Base-by-base conservation (phyloP, 2,329 filamentous ascomycete species). In the Paecilomyces fulvus region DNA sequence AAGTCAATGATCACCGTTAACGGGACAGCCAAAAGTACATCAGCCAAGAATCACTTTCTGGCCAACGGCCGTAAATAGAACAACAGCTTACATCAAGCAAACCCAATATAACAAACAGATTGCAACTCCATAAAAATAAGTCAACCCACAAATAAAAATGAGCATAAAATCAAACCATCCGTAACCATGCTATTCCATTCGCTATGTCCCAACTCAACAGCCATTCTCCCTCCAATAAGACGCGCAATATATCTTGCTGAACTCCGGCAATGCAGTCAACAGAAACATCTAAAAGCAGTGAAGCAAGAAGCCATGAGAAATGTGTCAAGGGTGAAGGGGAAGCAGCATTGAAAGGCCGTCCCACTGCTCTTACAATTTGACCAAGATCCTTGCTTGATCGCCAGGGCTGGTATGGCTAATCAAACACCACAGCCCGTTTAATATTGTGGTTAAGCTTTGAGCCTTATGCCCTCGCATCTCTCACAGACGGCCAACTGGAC, bases 401-500 rank as follows among this genome's bases (percentile, higher is more conserved):
- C 23, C 14, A 30, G 23, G 23, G 49, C 9, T 52, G 7, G 4
- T 23, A 33, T 28, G 8, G 12, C 17, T n/a, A 28, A 17, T 48
- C 10, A 49, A 30, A 6, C 28, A 7, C 20, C 9, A 49, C 17
- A 10, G 14, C n/a, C 9, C 6, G 37, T 12, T 37, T 12, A 30
- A 17, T 30, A 30, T 43, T 43, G 59, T 28, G 58, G 64, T 64
- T 64, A 84, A 49, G 82, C 81, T 68, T 86, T 86, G 61, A 87
- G 67, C 61, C 84, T 77, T 61, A 78, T 77, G 68, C 83, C 82
- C 67, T 87, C 84, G 63, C 84, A 87, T 59, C 67, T 71, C 51
- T 85, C 81, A 69, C 84, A 87, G 9, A 85, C 81, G 3, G 83
- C 82, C 58, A 83, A 75, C 62, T 83, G 77, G n/a, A 77, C 74